Conservation (phyloP, 2,329 filamentous ascomycete species). For the Xylaria sp. region DNA sequence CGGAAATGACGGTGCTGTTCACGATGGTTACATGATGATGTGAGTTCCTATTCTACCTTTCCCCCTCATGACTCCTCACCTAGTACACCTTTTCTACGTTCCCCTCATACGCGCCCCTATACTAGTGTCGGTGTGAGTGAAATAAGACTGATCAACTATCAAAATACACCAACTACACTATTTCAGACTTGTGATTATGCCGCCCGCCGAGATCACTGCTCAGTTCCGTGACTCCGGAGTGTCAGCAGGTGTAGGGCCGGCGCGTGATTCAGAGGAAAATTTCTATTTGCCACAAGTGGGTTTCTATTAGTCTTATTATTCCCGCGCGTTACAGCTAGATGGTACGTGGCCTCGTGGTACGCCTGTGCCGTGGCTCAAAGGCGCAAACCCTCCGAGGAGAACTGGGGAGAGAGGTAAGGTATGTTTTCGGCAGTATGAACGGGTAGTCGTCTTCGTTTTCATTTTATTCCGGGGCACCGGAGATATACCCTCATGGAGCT, state of each 20-base stretch:
- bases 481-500: background rate
- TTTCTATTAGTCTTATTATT: constrained; percentile 8
- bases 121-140: background rate
- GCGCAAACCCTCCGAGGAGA: background rate
- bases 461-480: background rate
- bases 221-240: background rate
- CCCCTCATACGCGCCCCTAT: background rate
- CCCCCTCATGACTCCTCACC: background rate
- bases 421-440: background rate
- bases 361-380: constrained; percentile 8
- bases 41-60: constrained; percentile 21
- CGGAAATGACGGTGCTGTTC: constrained; percentile 9
- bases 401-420: background rate
- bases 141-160: constrained; percentile 2
- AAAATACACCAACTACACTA: background rate
- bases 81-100: background rate
- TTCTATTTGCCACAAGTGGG: constrained; percentile 26
- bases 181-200: background rate
- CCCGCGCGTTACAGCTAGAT: background rate
- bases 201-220: background rate
- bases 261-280: constrained; percentile 10
- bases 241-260: background rate
- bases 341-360: constrained; percentile 9
- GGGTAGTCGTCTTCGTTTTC: background rate
- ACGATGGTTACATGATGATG: constrained; percentile 31